phyloP scores from a whole-genome alignment of 257 asterid genomes.

The Solanum habrochaites region DNA sequence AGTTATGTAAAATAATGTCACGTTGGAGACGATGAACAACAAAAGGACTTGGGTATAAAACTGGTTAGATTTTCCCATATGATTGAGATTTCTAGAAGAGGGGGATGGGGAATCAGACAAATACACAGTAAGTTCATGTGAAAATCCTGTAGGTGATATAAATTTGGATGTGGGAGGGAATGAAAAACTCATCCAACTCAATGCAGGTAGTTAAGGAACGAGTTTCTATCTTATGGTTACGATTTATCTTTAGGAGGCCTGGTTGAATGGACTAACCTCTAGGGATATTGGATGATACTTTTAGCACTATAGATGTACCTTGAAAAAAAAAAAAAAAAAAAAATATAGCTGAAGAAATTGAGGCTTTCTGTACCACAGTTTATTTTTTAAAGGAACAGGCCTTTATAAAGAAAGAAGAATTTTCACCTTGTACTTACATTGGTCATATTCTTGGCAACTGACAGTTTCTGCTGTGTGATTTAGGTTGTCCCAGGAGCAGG shows the following conservation, averaged over 20 bases:
- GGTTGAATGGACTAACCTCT: neutral
- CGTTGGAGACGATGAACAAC: neutral
- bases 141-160: neutral
- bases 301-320: neutral
- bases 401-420: neutral
- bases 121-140: neutral
- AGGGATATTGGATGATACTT: neutral
- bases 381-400: neutral
- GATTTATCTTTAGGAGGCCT: neutral
- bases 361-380: neutral
- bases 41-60: neutral
- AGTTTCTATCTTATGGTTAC: neutral
- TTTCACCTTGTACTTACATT: neutral
- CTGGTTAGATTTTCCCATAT: neutral
- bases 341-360: neutral
- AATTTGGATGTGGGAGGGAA: neutral
- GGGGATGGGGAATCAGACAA: neutral
- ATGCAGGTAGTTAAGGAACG: neutral
- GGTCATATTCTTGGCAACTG: neutral
- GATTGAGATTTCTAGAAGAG: neutral
- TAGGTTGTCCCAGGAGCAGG: slow-evolving; percentile 87
- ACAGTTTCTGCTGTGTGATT: neutral
- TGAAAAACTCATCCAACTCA: neutral
- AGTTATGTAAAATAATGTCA: neutral
- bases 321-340: neutral